Evolutionary conservation across 305 asterid species (phyloP).

Genomic region (Vinca major): DNA sequence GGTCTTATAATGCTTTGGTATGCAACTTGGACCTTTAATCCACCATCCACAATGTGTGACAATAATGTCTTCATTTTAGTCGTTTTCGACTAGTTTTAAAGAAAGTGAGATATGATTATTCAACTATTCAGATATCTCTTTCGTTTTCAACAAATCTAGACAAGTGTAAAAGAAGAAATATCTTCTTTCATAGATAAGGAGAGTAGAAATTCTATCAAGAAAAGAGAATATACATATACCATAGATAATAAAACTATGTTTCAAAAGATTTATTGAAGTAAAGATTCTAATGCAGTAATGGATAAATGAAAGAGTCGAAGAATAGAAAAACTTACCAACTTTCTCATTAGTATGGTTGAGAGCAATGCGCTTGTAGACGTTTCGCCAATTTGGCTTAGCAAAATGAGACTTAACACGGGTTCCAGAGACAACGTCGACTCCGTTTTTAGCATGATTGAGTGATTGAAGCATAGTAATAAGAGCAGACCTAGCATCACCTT

Average conservation of each 20-base stretch:
- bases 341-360: slow-evolving; percentile 61
- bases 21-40: neutral
- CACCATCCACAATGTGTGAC: neutral
- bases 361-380: slow-evolving; percentile 60
- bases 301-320: neutral
- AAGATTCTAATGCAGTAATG: neutral
- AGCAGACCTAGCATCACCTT: slow-evolving; percentile 93
- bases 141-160: no score
- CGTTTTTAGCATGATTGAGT: slow-evolving; percentile 82
- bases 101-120: no score
- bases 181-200: no score
- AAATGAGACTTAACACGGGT: slow-evolving; percentile 70
- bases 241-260: no score
- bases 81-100: no score
- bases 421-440: slow-evolving; percentile 77
- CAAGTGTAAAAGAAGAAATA: no score
- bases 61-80: neutral
- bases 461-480: slow-evolving; percentile 93
- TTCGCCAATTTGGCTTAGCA: slow-evolving; percentile 93
- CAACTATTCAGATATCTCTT: no score
- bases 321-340: slow-evolving; percentile 44
- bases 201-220: no score
- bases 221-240: no score
- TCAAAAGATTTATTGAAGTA: no score
- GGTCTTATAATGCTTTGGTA: neutral